phyloP scores from a whole-genome alignment of 805 yeast genomes.

The Saccharomycopsis selenospora region DNA sequence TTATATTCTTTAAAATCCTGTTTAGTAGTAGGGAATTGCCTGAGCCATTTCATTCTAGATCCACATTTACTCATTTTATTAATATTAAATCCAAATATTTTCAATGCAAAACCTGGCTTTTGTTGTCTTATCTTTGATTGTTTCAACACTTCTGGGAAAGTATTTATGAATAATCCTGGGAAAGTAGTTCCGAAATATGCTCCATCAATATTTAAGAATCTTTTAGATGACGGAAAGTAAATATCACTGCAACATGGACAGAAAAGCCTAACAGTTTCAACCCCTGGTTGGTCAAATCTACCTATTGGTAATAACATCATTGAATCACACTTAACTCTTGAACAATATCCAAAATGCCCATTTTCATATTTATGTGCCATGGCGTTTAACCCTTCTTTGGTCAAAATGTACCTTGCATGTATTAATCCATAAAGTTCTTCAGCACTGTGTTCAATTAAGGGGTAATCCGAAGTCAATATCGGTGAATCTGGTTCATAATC shows the following conservation, averaged over 20 bases:
- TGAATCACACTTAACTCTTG: constrained; percentile 82
- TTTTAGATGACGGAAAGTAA: constrained; percentile 79
- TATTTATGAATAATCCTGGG: constrained; percentile 85
- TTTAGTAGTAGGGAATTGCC: constrained; percentile 61
- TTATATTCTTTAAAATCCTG: constrained; percentile 57
- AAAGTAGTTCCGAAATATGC: constrained; percentile 96
- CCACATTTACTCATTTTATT: constrained; percentile 72
- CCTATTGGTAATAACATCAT: constrained; percentile 91
- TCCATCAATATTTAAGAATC: constrained; percentile 87
- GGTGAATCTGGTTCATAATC: constrained; percentile 64
- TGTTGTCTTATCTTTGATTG: constrained; percentile 54
- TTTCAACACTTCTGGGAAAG: constrained; percentile 83
- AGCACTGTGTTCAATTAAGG: constrained; percentile 81
- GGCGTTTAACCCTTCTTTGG: constrained; percentile 81
- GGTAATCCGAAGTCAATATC: constrained; percentile 57
- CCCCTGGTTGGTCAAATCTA: constrained; percentile 81
- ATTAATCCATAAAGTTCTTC: constrained; percentile 89
- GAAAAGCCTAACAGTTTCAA: constrained; percentile 83
- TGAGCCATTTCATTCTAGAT: constrained; percentile 93
- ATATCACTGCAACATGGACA: constrained; percentile 94
- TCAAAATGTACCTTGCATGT: constrained; percentile 84
- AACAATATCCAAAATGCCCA: constrained; percentile 86
- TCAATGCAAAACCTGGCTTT: constrained; percentile 46
- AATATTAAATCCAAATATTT: constrained; percentile 80
- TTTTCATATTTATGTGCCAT: constrained; percentile 93